Evolutionary conservation across 495 filamentous ascomycete genomes (phyloP).

Genomic region (Melanomma pulvis-pyrius): DNA sequence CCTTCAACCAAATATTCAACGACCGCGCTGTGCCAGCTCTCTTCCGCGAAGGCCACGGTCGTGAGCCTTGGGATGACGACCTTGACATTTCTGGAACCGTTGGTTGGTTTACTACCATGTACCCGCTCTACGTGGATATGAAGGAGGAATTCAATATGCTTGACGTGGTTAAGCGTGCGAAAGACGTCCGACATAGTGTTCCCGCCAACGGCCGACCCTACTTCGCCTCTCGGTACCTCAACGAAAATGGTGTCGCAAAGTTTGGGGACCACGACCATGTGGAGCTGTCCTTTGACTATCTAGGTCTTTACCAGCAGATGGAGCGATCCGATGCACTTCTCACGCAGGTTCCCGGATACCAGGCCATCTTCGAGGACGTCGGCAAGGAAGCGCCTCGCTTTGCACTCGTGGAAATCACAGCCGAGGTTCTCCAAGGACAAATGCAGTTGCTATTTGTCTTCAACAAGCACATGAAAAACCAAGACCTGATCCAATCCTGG

Average conservation of each 20-base stretch:
- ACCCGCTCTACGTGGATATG: slow-evolving; percentile 23
- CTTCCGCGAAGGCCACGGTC: slow-evolving; percentile 29
- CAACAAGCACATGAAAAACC: slow-evolving; percentile 31
- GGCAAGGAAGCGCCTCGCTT: slow-evolving; percentile 26
- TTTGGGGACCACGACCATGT: slow-evolving; percentile 22
- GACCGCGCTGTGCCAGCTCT: slow-evolving; percentile 22
- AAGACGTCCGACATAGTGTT: slow-evolving; percentile 26
- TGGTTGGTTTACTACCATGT: slow-evolving; percentile 35
- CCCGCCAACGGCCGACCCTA: slow-evolving; percentile 29
- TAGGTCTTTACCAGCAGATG: slow-evolving; percentile 29
- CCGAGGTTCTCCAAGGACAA: slow-evolving; percentile 23
- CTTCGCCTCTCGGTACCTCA: slow-evolving; percentile 28
- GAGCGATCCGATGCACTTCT: slow-evolving; percentile 27
- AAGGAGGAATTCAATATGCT: slow-evolving; percentile 17
- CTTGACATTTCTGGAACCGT: slow-evolving; percentile 30
- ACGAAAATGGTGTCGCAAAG: slow-evolving; percentile 16
- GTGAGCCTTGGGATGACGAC: slow-evolving; percentile 27
- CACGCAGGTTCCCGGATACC: slow-evolving; percentile 24
- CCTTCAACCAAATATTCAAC: slow-evolving; percentile 27
- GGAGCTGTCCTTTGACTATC: slow-evolving; percentile 30
- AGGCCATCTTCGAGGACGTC: slow-evolving; percentile 27
- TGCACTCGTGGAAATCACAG: slow-evolving; percentile 27
- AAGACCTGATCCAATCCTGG: slow-evolving; percentile 23
- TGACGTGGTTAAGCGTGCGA: slow-evolving; percentile 25
- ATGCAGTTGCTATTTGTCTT: slow-evolving; percentile 25